Evolutionary conservation across 768 basidiomycete species (phyloP).

Genomic region (Tylopilus subfusipes): DNA sequence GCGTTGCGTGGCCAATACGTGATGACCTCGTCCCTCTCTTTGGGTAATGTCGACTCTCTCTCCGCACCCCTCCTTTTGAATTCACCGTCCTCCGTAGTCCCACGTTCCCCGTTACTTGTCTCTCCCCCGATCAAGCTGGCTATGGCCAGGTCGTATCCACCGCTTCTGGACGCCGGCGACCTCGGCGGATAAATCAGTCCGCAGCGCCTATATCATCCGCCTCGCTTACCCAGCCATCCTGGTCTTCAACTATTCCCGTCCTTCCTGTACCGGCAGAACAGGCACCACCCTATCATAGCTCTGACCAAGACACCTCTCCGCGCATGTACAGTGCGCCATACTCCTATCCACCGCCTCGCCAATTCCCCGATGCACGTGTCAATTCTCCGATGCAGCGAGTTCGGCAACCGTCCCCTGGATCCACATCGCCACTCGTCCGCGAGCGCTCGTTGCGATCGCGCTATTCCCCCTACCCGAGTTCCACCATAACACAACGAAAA

Average conservation of each 20-base stretch:
- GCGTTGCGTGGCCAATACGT: constrained; percentile 86
- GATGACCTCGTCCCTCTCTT: constrained; percentile 85
- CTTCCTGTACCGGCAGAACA: constrained; percentile 25
- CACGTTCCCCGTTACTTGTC: constrained; percentile 77
- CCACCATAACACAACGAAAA: constrained; percentile 24
- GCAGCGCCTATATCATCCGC: constrained; percentile 31
- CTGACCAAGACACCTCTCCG: constrained; percentile 24
- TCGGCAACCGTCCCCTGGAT: constrained; percentile 24
- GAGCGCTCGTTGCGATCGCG: constrained; percentile 29
- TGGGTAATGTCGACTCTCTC: constrained; percentile 49
- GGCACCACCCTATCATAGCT: constrained; percentile 22
- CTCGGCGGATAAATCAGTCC: constrained; percentile 50
- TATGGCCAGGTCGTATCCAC: constrained; percentile 78
- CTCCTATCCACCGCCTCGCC: constrained; percentile 29
- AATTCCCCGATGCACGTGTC: constrained; percentile 28
- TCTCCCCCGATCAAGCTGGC: constrained; percentile 82
- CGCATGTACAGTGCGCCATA: constrained; percentile 27
- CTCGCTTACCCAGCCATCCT: constrained; percentile 36
- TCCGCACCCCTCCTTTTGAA: background rate
- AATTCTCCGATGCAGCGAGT: constrained; percentile 31
- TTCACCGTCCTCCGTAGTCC: constrained; percentile 48
- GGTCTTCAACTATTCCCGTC: constrained; percentile 47
- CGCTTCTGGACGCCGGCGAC: constrained; percentile 56
- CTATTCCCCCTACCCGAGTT: constrained; percentile 47
- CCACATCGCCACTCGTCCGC: constrained; percentile 23